Evolutionary conservation across 1,139 yeast genomes (phyloP), one percentile per base, ranked within the genome.

Genomic region (Candida tropicalis): DNA sequence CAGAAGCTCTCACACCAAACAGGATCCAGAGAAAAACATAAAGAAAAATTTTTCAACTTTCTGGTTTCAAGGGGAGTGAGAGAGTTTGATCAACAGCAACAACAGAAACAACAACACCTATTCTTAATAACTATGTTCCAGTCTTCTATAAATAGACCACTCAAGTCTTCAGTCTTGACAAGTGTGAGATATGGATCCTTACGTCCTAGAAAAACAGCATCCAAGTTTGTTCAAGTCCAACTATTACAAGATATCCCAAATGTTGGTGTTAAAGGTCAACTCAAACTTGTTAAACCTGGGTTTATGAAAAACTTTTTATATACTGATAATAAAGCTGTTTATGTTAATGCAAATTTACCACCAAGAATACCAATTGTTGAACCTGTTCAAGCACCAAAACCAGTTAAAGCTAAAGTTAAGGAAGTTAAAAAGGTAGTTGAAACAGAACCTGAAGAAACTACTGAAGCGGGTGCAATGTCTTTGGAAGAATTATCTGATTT

Each of bases 251-350:
- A 87, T 56, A 75, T 82, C 57, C 78, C 81, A 29, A 75, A 74
- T 9, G 63, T 81, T 45, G 89, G 88, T n/a, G 69, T 65, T 33
- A 61, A 62, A 39, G 97, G 97, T 23, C 86, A 90, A 66, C 73
- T 90, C 36, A 75, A 87, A 20, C 68, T 77, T 32, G 97, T 89
- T n/a, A 76, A 81, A 48, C 88, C 96, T 26, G 87, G 93, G 13
- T 73, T 79, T 47, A 90, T 90, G 97, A 79, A 93, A 61, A 87
- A 87, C 65, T 79, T 70, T 55, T 74, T 90, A 45, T 89, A 89
- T 56, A 78, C 79, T 40, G 58, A 70, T 48, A 83, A 87, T 54
- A 86, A 87, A 38, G 97, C 97, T 3, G 78, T 80, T 29, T 87
- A 86, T 58, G 73, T 86, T 25, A 61, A 78, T 29, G 68, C 72